A percentile compares a stretch with the other conserved stretches of the same genome.
Conservation (phyloP, 306 rosid genomes). For the Quercus dentata region DNA sequence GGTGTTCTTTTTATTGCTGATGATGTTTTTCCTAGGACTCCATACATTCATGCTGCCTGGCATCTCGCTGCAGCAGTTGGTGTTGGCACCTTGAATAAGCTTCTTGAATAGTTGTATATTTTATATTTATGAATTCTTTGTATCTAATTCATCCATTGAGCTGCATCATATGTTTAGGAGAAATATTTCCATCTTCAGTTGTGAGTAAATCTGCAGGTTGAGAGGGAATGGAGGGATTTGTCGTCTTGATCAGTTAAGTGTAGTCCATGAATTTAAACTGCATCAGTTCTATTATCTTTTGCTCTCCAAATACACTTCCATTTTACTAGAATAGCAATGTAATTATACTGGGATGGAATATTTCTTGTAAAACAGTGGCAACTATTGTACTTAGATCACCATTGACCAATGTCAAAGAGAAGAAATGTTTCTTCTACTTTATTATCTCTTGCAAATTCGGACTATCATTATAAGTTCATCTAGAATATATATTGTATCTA, state of each 20-base stretch:
- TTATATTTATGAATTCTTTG: neutral
- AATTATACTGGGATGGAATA: neutral
- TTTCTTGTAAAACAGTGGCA: neutral
- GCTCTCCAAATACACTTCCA: neutral
- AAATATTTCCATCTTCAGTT: conserved; percentile 26
- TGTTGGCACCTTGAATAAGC: conserved; percentile 90
- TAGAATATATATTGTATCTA: neutral
- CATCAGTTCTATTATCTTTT: conserved; percentile 3
- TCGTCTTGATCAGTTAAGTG: conserved; percentile 8
- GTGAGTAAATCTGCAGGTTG: conserved; percentile 3
- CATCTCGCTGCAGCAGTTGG: conserved; percentile 98
- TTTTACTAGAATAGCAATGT: neutral
- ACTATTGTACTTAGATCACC: neutral
- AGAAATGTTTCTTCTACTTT: neutral
- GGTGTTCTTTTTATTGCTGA: conserved; percentile 83
- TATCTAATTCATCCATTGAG: neutral
- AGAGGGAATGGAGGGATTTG: neutral
- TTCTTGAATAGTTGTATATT: conserved; percentile 59
- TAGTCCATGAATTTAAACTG: conserved; percentile 13
- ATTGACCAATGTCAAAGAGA: neutral
- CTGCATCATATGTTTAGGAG: conserved; percentile 11
- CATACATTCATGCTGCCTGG: conserved; percentile 96
- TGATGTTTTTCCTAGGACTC: conserved; percentile 73
- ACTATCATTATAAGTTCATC: neutral
- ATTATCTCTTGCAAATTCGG: neutral